Evolutionary conservation across 352 stramenopile genomes (phyloP).

Genomic region (Globisporangium megalacanthum): DNA sequence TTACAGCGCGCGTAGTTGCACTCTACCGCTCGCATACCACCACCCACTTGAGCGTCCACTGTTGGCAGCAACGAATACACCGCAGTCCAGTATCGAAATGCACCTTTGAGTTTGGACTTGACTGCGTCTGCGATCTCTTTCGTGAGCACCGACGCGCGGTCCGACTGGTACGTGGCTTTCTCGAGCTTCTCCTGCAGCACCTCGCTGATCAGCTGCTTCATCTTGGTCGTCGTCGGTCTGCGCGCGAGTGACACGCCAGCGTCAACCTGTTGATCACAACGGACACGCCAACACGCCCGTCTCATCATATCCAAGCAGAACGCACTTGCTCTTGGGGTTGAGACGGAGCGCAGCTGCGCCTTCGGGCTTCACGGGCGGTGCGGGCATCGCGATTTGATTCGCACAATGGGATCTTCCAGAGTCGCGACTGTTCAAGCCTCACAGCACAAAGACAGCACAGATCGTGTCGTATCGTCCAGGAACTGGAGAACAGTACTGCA

Average conservation of each 20-base stretch:
- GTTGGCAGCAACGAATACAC: too few species aligned
- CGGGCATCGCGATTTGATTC: slow-evolving; percentile 25
- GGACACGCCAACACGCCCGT: too few species aligned
- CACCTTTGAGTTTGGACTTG: slow-evolving; percentile 81
- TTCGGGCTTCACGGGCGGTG: slow-evolving; percentile 27
- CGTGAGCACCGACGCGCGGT: slow-evolving; percentile 65
- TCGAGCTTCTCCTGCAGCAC: slow-evolving; percentile 69
- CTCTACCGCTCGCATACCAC: slow-evolving; percentile 11
- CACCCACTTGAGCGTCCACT: not conserved
- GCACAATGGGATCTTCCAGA: not conserved
- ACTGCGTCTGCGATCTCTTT: slow-evolving; percentile 86
- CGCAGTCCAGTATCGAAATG: not conserved
- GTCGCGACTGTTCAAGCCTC: not conserved
- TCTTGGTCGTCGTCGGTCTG: slow-evolving; percentile 71
- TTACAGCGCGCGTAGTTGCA: slow-evolving; percentile 85
- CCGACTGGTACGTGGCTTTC: slow-evolving; percentile 58
- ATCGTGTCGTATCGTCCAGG: slow-evolving; percentile 66
- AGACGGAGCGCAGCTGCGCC: slow-evolving; percentile 38
- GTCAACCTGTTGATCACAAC: too few species aligned
- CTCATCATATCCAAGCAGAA: not conserved
- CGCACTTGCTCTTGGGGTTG: slow-evolving; percentile 50
- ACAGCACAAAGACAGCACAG: slow-evolving; percentile 57
- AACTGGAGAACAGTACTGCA: slow-evolving; percentile 53
- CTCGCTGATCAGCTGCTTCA: slow-evolving; percentile 70
- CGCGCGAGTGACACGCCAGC: not conserved